These are phyloP conservation scores for Pestalotiopsis sp. DNA, from an alignment of 2,329 filamentous ascomycete species.

Conservation along the genomic window DNA sequence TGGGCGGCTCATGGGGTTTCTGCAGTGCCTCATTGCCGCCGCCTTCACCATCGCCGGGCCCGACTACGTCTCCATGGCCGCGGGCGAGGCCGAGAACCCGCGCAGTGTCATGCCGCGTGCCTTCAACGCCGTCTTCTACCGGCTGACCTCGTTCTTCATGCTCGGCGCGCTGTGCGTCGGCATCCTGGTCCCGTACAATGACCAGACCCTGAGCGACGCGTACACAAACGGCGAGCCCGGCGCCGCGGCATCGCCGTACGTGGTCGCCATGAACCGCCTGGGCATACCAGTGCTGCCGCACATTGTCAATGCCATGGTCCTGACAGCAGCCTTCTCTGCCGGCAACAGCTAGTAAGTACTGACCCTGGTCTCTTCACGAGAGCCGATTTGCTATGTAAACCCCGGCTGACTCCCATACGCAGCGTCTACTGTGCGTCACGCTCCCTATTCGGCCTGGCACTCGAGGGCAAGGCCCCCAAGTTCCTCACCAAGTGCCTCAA, in stretches of 20 bases:
- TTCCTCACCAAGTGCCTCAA: conserved; percentile 62
- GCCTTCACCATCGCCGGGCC: conserved; percentile 65
- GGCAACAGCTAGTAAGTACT: conserved; percentile 57
- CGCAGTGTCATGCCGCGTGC: conserved; percentile 69
- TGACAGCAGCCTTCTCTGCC: conserved; percentile 66
- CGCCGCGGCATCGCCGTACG: conserved; percentile 68
- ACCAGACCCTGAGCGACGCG: conserved; percentile 59
- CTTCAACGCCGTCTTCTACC: conserved; percentile 78
- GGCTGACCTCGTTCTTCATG: conserved; percentile 74
- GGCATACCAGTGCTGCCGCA: conserved; percentile 64
- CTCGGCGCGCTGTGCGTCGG: conserved; percentile 72
- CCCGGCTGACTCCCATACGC: background rate
- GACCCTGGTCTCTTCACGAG: too few species aligned
- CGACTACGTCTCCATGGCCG: conserved; percentile 61
- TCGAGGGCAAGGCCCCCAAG: conserved; percentile 65
- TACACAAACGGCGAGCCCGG: conserved; percentile 60
- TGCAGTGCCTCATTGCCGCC: conserved; percentile 72
- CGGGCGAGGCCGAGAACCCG: conserved; percentile 71
- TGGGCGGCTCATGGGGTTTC: conserved; percentile 74
- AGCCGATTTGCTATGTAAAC: background rate
- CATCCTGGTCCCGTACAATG: conserved; percentile 70
- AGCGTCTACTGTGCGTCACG: conserved; percentile 66
- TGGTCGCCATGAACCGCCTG: conserved; percentile 68
- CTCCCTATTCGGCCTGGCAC: conserved; percentile 66
- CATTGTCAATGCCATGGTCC: conserved; percentile 72